Base-by-base conservation (phyloP, 2,329 filamentous ascomycete genomes). In the Zymoseptoria passerinii region DNA sequence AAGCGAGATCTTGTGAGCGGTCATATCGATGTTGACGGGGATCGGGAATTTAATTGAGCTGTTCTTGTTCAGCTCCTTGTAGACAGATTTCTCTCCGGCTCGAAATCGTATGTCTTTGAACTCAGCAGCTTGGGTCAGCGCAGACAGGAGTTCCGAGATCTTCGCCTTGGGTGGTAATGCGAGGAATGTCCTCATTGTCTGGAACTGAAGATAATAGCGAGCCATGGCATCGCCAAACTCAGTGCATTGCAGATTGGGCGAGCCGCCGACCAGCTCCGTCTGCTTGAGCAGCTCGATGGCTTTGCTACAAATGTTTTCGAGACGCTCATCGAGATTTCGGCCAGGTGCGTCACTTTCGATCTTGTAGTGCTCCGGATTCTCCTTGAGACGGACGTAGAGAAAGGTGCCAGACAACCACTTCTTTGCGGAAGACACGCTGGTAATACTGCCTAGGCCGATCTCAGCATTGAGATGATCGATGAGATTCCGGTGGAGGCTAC, bases 401-500 rank as follows among this genome's bases (percentile, higher is more conserved):
- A 95, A 95, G 0, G 90, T 94, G 1, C 89, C 84, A 6, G 76
- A 76, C 19, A 95, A 81, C 90, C 90, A 95, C 61, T 76, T 79
- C 61, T 85, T 85, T 9, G 90, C 90, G 0, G 85, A 83, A 1
- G 78, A 70, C 0, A 86, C 70, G 64, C 86, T 81, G 4, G 75
- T 80, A 56, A 95, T 84, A 0, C 88, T 91, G 0, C 87, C 86
- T 1, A 95, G 77, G 1, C 86, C 86, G 52, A 92, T 87, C 68
- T 95, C 90, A 1, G 90, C 90, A 67, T 95, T 95, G 63, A 95
- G 73, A 67, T 95, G 89, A 63, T 92, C 89, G 53, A 92, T 86
- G 0, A 95, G 74, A 64, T 92, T 90, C 28, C 84, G 76, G 72
- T 95, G 90, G 6, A 95, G 76, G 18, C 80, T 85, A 50, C 8